phyloP scores from a whole-genome alignment of 2,329 filamentous ascomycete species.

The Hirsutella rhossiliensis region DNA sequence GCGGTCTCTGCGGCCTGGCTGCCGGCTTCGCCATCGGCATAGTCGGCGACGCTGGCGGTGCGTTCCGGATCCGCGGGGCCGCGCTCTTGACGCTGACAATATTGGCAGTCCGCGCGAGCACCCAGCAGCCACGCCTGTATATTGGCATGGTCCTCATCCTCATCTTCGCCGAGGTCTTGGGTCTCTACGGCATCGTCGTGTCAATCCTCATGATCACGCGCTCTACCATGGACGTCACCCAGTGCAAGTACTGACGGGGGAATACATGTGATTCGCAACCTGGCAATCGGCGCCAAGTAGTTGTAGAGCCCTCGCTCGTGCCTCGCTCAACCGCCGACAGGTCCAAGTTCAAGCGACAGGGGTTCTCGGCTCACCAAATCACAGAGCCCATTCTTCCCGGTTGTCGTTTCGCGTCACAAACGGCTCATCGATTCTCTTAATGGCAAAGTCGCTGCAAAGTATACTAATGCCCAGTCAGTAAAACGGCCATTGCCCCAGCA shows the following conservation, averaged over 20 bases:
- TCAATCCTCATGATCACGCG: conserved; percentile 35
- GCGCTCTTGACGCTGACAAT: no score
- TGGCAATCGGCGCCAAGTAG: no score
- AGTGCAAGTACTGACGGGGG: no score
- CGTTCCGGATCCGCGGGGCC: no score
- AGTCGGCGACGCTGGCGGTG: conserved; percentile 31
- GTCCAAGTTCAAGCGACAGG: no score
- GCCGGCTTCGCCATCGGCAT: conserved; percentile 35
- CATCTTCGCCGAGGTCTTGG: conserved; percentile 33
- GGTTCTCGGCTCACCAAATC: neutral
- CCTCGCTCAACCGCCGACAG: no score
- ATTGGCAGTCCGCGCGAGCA: conserved; percentile 27
- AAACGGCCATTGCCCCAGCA: neutral
- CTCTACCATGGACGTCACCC: conserved; percentile 23
- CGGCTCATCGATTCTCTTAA: conserved; percentile 87
- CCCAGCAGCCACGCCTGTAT: conserved; percentile 33
- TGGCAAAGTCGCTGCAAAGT: conserved; percentile 86
- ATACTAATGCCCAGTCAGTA: conserved; percentile 45
- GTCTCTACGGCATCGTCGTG: conserved; percentile 34
- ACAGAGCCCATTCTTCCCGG: conserved; percentile 68
- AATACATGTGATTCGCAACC: no score
- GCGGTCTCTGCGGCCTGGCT: conserved; percentile 31
- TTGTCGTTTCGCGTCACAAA: conserved; percentile 69
- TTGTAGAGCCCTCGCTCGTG: no score
- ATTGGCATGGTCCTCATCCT: conserved; percentile 35